A percentile compares a stretch with the other conserved stretches of the same genome.
These are phyloP conservation scores for Saitozyma podzolica DNA, from an alignment of 768 basidiomycete species.

Conservation along the genomic window DNA sequence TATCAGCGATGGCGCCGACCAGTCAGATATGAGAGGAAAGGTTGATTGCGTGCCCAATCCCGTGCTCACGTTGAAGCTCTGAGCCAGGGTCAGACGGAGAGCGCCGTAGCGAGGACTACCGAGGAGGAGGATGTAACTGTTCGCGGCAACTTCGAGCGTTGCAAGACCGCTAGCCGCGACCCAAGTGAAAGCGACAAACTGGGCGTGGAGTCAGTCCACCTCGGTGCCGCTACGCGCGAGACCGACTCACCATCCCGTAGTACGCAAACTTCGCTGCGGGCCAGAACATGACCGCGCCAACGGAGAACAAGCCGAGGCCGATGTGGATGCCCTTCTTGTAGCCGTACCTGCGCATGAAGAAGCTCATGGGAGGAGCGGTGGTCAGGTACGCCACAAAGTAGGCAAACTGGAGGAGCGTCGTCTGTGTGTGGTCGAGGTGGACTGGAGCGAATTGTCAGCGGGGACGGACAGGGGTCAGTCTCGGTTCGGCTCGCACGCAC, in stretches of 20 bases:
- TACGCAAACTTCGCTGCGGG: constrained; percentile 19
- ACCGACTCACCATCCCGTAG: constrained; percentile 23
- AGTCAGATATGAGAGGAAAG: too few relatives aligned
- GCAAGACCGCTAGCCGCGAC: too few relatives aligned
- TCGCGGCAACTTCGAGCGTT: too few relatives aligned
- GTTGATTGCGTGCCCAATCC: neutral
- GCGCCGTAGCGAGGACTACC: too few relatives aligned
- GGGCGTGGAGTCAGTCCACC: constrained; percentile 26
- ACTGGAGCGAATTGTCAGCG: too few relatives aligned
- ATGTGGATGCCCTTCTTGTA: constrained; percentile 37
- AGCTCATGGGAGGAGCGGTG: constrained; percentile 23
- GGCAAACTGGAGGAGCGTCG: constrained; percentile 32
- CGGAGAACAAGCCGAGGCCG: constrained; percentile 27
- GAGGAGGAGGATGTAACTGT: too few relatives aligned
- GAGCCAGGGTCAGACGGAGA: too few relatives aligned
- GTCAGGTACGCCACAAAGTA: constrained; percentile 32
- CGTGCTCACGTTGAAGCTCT: constrained; percentile 18
- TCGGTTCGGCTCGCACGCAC: too few relatives aligned
- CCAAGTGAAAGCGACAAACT: too few relatives aligned
- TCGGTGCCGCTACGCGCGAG: constrained; percentile 23
- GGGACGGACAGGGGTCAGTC: too few relatives aligned
- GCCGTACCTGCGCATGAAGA: constrained; percentile 35
- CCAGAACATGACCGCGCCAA: constrained; percentile 35
- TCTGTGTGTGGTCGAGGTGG: constrained; percentile 5
- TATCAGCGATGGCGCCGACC: too few relatives aligned